Evolutionary conservation across 768 basidiomycete species (phyloP).

Genomic region (Phylloporus rhodoxanthus): DNA sequence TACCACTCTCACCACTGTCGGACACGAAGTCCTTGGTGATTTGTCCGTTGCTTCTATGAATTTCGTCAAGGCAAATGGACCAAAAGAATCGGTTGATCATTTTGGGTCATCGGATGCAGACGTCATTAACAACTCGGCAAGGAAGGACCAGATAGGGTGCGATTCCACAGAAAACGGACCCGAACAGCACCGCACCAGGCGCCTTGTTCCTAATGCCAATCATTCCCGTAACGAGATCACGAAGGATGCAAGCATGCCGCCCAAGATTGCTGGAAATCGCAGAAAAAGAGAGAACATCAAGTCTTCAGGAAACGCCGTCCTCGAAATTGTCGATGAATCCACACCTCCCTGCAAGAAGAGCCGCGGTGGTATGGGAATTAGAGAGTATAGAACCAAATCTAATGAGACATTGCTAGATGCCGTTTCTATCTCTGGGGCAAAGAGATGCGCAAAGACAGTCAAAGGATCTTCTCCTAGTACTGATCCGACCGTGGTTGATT

Average conservation of each 20-base stretch:
- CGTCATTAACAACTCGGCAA: background rate
- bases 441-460: conserved; percentile 32
- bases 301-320: background rate
- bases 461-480: conserved; percentile 29
- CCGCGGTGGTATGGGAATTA: conserved; percentile 4
- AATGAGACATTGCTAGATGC: background rate
- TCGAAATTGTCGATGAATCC: conserved; percentile 14
- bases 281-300: conserved; percentile 22
- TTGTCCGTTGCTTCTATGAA: background rate
- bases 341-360: conserved; percentile 18
- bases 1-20: background rate
- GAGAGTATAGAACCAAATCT: background rate
- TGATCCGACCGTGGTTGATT: conserved; percentile 19
- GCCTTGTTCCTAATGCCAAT: background rate
- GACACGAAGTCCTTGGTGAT: background rate
- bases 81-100: background rate
- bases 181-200: background rate
- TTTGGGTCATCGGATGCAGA: background rate
- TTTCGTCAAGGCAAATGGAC: background rate
- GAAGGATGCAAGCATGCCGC: conserved; percentile 1
- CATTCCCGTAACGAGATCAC: background rate
- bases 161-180: background rate
- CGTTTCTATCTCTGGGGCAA: conserved; percentile 13
- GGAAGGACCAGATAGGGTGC: background rate
- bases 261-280: conserved; percentile 21